phyloP scores from a whole-genome alignment of 148 eudicot species.

The Camellia sinensis region DNA sequence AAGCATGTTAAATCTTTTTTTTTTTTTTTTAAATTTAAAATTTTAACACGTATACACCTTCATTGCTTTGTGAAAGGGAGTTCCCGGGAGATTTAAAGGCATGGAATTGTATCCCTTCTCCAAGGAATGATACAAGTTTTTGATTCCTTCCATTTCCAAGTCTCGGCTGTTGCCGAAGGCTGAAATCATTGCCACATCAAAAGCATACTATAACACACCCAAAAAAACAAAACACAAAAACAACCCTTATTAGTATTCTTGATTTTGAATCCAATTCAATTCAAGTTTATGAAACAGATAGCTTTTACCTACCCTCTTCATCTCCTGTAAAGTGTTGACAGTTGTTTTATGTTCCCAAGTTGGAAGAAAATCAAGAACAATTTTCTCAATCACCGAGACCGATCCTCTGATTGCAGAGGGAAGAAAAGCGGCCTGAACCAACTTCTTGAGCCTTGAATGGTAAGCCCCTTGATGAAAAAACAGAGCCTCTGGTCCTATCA shows the following conservation, averaged over 20 bases:
- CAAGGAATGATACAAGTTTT: slow-evolving; percentile 48
- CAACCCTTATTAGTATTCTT: background rate
- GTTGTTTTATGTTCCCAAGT: slow-evolving; percentile 41
- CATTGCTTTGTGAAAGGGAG: slow-evolving; percentile 54
- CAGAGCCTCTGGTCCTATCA: slow-evolving; percentile 79
- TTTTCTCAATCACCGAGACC: slow-evolving; percentile 45
- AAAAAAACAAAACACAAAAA: background rate
- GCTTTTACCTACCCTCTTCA: slow-evolving; percentile 60
- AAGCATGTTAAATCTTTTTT: too few relatives aligned
- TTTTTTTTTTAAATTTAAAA: too few relatives aligned
- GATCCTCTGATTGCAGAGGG: slow-evolving; percentile 46
- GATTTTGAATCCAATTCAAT: background rate
- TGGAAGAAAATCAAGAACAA: slow-evolving; percentile 55
- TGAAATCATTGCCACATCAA: slow-evolving; percentile 78
- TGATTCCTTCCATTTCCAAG: slow-evolving; percentile 54
- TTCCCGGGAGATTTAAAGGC: slow-evolving; percentile 83
- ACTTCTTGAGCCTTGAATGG: slow-evolving; percentile 60
- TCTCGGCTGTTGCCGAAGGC: slow-evolving; percentile 57
- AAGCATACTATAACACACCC: slow-evolving; percentile 55
- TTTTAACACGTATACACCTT: slow-evolving; percentile 30
- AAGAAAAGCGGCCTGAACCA: slow-evolving; percentile 53
- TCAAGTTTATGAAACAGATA: background rate
- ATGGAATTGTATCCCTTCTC: slow-evolving; percentile 95
- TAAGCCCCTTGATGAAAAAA: slow-evolving; percentile 89
- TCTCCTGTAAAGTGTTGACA: slow-evolving; percentile 64